Evolutionary conservation across 805 yeast species (phyloP).

Genomic region (Lachancea mirantina): DNA sequence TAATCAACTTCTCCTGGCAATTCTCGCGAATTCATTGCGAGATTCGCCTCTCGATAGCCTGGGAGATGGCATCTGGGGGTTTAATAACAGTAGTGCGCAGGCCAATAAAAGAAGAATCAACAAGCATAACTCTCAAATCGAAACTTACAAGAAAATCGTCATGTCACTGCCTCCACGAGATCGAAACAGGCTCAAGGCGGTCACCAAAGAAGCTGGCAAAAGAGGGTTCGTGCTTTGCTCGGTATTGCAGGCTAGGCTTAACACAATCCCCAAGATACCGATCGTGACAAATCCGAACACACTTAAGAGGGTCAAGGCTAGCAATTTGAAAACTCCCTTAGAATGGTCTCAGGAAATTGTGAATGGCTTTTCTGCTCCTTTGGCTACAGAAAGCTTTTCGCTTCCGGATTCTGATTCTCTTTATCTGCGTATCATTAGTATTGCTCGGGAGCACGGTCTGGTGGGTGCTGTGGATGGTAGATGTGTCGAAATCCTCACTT

Average conservation of each 20-base stretch:
- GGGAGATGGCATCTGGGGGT: slow-evolving; percentile 46
- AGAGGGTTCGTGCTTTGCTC: slow-evolving; percentile 64
- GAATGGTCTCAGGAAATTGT: slow-evolving; percentile 92
- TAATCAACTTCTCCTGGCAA: slow-evolving; percentile 73
- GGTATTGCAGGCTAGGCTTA: slow-evolving; percentile 59
- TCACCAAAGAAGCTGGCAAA: slow-evolving; percentile 78
- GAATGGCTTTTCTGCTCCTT: slow-evolving; percentile 75
- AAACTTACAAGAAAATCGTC: slow-evolving; percentile 74
- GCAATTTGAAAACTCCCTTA: slow-evolving; percentile 38
- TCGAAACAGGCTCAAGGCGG: slow-evolving; percentile 73
- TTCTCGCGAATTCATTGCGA: slow-evolving; percentile 75
- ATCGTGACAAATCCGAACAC: slow-evolving; percentile 38
- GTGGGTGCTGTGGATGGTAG: slow-evolving; percentile 73
- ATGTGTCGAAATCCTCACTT: slow-evolving; percentile 64
- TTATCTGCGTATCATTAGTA: slow-evolving; percentile 64
- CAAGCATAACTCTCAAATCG: slow-evolving; percentile 62
- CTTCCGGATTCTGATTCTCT: slow-evolving; percentile 73
- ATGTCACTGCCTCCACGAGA: slow-evolving; percentile 81
- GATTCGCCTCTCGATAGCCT: slow-evolving; percentile 69
- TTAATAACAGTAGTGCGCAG: slow-evolving; percentile 42
- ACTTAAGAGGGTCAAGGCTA: slow-evolving; percentile 26
- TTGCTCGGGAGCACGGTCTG: slow-evolving; percentile 84
- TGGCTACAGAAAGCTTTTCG: slow-evolving; percentile 70
- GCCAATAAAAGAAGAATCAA: slow-evolving; percentile 39
- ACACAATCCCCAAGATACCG: slow-evolving; percentile 69